Evolutionary conservation across 176 grass and related monocot species (phyloP), one percentile per base, ranked within the genome.

Genomic region (Canna indica): DNA sequence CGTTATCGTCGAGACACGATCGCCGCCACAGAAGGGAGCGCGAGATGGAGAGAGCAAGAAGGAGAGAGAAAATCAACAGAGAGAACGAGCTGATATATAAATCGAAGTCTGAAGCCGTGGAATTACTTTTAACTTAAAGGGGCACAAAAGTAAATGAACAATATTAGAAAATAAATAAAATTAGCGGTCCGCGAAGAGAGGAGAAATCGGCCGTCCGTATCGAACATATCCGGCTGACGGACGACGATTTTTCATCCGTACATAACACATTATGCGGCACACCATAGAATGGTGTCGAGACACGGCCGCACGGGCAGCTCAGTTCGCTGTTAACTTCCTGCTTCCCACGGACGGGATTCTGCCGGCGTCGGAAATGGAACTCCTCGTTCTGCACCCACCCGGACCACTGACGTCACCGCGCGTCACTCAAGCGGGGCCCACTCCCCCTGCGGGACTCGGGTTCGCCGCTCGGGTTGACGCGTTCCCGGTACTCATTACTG

Each of bases 1-100:
- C 80, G 77, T 64, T 45, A 67, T 33, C 77, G 69, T 64, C 65
- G 74, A 64, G 69, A 77, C 48, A 41, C 47, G 78, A 82, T 73
- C 64, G 59, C 64, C 50, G 60, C 71, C 63, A 47, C 33, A 80
- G 28, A 45, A 68, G 77, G 74, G 47, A 79, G 50, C 61, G 36
- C 16, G 62, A 56, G 31, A 32, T 4, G 35, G 26, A 16, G 61
- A 11, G 73, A 53, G 12, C 14, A 15, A 5, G 16, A 32, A 12
- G 14, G 7, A 30, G 7, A 20, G 24, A 60, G 58, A 30, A 27
- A 28, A 30, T 16, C 29, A 60, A n/a, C 50, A 18, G 16, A n/a
- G 59, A 3, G 27, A 12, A 26, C 59, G 63, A 66, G 18, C 20
- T 5, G 33, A 41, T 63, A 33, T 33, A 32, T 63, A 63, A 63